Base-by-base conservation (phyloP, 2,329 filamentous ascomycete species). In the Cladobotryum mycophilum region DNA sequence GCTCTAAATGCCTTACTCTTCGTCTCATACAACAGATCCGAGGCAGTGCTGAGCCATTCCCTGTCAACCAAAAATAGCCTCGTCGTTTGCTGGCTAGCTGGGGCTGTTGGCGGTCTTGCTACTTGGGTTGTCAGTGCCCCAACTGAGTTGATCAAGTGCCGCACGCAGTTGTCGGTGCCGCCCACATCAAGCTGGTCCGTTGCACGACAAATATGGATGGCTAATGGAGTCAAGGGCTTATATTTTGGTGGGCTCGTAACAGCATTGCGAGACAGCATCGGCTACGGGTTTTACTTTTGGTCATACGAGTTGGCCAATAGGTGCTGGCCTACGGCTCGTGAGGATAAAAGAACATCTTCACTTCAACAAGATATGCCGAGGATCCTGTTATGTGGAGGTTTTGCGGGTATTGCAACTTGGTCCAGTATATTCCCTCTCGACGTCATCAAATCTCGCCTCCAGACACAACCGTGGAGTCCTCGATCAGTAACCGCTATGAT, bases 221-320 rank as follows among this genome's bases (percentile, higher is more conserved):
- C 65, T 1, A 67, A 75, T 48, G 81, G 85, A 4, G 74, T 89
- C 3, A 74, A 76, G 37, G 91, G 90, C 0, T 68, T 96, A 18
- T 96, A 95, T 64, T 79, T 84, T 55, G 92, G 90, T 17, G 92
- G 92, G 17, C 75, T 72, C 1, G 82, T 96, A 14, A 97, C 92
- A 1, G 88, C 86, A 48, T 64, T 92, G 38, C 78, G 92, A 45
- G 92, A 97, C 68, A 85, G 86, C 52, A 80, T 96, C 49, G 92
- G 92, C n/a, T 97, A 96, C 69, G 92, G 91, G 0, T 96, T 96
- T 67, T 97, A 96, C 64, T 97, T 97, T 67, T 95, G 88, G 87
- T 86, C 86, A 1, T 97, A 96, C 63, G 88, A 95, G 67, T 72
- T 91, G 52, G 81, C 77, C 56, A 89, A 85, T 55, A 76, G 80